Evolutionary conservation across 805 yeast genomes (phyloP), one percentile per base, ranked within the genome.

Genomic region (Lipomyces orientalis): DNA sequence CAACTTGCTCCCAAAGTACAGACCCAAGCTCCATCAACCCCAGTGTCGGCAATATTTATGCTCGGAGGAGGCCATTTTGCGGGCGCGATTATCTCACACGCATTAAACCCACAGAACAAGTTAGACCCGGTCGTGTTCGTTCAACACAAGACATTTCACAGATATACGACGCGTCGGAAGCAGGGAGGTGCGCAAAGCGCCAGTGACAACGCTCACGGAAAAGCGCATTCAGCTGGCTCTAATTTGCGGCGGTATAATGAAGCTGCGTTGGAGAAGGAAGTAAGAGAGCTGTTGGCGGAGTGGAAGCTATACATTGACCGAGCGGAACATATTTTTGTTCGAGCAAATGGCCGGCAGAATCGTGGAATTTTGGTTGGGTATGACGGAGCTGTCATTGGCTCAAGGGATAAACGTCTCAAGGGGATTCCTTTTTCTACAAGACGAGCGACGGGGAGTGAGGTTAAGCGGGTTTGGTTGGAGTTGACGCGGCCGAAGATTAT

Each of bases 41-140:
- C 61, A 10, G 29, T 64, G 12, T 90, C 97, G 4, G 97, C 97
- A 0, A 78, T 95, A 12, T 85, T 95, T 72, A 91, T 95, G 97
- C 86, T 95, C 62, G 98, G 98, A 16, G 98, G 98, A 56, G 99
- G 99, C 54, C 98, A 95, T 79, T 95, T 95, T 81, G 97, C 98
- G 0, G 99, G 95, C 22, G 97, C 97, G 0, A 90, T 95, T 55
- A 83, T 95, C 8, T 87, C 92, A 1, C 98, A 93, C 75, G 82
- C 82, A 60, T 88, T 25, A 79, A 81, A 67, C 81, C 82, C 54
- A 80, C 82, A 43, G 85, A 81, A 62, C 82, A 84, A 14, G 75
- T 84, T n/a, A 81, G 91, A 88, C 77, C 84, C 86, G 19, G 96
- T 89, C 22, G 85, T 83, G 60, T 77, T 93, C 8, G 62, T 93